Conservation (phyloP, 208 protist species). For the Vickermania ingenoplastis region DNA sequence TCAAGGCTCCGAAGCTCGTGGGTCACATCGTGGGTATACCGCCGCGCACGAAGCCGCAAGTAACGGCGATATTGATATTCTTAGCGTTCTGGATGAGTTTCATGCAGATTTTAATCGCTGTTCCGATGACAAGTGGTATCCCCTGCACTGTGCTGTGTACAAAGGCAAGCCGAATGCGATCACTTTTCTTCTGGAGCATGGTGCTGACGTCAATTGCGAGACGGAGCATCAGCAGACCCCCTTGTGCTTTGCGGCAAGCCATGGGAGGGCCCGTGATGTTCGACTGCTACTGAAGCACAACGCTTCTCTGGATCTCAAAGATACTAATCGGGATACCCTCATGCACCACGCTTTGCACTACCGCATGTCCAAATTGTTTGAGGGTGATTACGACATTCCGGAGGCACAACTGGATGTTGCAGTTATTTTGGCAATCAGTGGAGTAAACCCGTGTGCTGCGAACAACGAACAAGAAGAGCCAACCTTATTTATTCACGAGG, state of each 20-base stretch:
- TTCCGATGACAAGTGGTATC: slow-evolving; percentile 38
- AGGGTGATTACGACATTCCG: slow-evolving; percentile 48
- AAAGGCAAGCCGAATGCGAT: slow-evolving; percentile 26
- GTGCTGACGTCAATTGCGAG: slow-evolving; percentile 37
- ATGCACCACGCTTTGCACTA: slow-evolving; percentile 59
- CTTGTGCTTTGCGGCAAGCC: slow-evolving; percentile 37
- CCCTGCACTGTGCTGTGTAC: slow-evolving; percentile 53
- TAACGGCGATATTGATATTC: slow-evolving; percentile 16
- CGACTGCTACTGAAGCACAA: slow-evolving; percentile 29
- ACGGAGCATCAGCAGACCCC: slow-evolving; percentile 28
- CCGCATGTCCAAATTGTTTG: slow-evolving; percentile 37
- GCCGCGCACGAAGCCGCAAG: slow-evolving; percentile 39
- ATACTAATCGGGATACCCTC: slow-evolving; percentile 26
- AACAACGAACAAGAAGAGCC: slow-evolving; percentile 24
- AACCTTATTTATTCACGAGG: slow-evolving; percentile 14
- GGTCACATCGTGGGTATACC: slow-evolving; percentile 39
- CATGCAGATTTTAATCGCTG: slow-evolving; percentile 20
- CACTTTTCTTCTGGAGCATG: slow-evolving; percentile 22
- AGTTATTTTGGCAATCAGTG: slow-evolving; percentile 34
- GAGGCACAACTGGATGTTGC: slow-evolving; percentile 52
- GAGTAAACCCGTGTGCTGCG: slow-evolving; percentile 9
- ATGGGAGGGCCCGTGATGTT: slow-evolving; percentile 32
- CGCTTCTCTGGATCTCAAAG: slow-evolving; percentile 17
- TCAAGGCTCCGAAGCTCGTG: slow-evolving; percentile 18
- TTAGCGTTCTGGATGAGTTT: slow-evolving; percentile 25